A percentile compares a stretch with the other conserved stretches of the same genome.
These are phyloP conservation scores for Quercus berberidifolia DNA, from an alignment of 306 rosid genomes.

Conservation along the genomic window DNA sequence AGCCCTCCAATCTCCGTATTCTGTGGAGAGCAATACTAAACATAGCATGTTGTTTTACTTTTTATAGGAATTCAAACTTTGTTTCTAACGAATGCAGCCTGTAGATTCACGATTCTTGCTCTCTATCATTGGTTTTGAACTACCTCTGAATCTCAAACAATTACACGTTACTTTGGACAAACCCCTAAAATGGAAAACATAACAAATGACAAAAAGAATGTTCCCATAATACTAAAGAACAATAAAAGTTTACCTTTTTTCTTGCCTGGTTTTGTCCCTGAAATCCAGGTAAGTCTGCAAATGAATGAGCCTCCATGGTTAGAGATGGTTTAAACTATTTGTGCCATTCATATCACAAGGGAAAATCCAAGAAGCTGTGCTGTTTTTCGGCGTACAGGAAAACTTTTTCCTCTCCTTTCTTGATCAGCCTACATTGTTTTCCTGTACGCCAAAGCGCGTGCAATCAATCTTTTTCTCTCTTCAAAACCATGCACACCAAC, in stretches of 20 bases:
- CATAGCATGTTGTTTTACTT: not conserved
- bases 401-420: not conserved
- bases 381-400: constrained; percentile 30
- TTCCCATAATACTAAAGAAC: not conserved
- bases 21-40: not conserved
- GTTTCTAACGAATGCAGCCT: not conserved
- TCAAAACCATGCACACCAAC: constrained; percentile 10
- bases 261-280: not conserved
- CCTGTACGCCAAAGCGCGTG: constrained; percentile 32
- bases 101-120: not conserved
- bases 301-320: not conserved
- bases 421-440: constrained; percentile 9
- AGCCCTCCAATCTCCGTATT: not conserved
- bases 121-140: not conserved
- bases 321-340: not conserved
- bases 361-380: too few relatives aligned
- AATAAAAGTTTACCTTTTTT: not conserved
- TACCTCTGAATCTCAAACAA: not conserved
- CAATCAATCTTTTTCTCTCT: not conserved
- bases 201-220: not conserved
- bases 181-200: not conserved
- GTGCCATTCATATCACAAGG: not conserved
- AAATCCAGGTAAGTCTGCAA: not conserved
- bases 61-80: not conserved
- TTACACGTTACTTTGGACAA: not conserved